Conservation (phyloP, 2,329 filamentous ascomycete species). For the Amauroascus niger region DNA sequence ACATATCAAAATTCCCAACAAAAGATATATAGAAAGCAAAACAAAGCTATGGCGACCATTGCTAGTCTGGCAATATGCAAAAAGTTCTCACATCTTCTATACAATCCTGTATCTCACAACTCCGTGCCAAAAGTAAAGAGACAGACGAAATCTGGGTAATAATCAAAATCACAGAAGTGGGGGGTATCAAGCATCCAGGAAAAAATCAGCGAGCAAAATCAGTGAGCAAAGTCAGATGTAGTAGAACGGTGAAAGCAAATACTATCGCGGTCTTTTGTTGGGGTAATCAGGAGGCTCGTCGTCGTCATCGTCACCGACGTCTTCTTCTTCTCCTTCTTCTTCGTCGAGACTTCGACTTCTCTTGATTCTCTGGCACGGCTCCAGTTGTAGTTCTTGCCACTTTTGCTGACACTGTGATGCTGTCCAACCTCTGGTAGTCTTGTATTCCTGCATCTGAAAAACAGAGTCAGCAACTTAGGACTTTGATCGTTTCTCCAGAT, state of each 20-base stretch:
- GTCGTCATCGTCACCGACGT: no score
- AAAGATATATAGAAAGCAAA: neutral
- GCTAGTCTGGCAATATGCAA: neutral
- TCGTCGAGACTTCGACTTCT: conserved; percentile 8
- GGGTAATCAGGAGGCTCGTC: conserved; percentile 7
- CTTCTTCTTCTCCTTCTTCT: no score
- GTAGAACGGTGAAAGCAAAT: neutral
- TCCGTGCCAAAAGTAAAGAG: neutral
- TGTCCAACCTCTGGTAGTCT: conserved; percentile 27
- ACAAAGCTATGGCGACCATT: neutral
- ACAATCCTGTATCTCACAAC: neutral
- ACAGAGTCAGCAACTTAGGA: neutral
- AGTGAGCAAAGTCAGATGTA: neutral
- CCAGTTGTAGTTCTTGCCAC: conserved; percentile 15
- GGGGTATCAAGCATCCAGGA: conserved; percentile 9
- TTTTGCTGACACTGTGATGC: conserved; percentile 29
- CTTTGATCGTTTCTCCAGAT: neutral
- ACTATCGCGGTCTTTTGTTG: conserved; percentile 5
- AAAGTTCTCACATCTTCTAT: neutral
- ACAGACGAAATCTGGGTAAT: neutral
- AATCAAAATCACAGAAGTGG: neutral
- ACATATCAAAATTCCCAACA: neutral
- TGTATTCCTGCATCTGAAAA: conserved; percentile 27
- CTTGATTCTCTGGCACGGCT: neutral
- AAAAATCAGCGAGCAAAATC: neutral